Evolutionary conservation across 768 basidiomycete genomes (phyloP).

Genomic region (Trametes cingulata): DNA sequence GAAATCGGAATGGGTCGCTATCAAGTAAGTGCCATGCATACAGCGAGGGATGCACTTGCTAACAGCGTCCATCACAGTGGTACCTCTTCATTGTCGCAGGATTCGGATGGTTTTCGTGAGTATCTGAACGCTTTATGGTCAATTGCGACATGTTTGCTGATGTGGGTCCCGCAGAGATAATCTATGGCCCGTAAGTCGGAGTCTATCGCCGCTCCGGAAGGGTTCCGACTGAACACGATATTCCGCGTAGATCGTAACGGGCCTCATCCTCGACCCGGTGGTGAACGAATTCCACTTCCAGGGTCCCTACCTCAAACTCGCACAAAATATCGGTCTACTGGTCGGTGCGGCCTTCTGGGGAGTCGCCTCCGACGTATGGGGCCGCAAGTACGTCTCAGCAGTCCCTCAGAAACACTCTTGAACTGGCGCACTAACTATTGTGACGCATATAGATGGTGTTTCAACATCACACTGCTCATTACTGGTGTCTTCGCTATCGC

Average conservation of each 20-base stretch:
- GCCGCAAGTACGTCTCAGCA: conserved; percentile 47
- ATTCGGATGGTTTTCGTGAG: conserved; percentile 74
- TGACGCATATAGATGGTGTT: conserved; percentile 47
- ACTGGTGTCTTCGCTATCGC: conserved; percentile 64
- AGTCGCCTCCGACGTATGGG: conserved; percentile 69
- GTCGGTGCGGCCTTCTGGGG: conserved; percentile 73
- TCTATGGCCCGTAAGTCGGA: conserved; percentile 59
- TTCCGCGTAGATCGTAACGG: conserved; percentile 52
- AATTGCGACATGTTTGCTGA: neutral
- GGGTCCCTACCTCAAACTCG: conserved; percentile 65
- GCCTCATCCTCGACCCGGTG: conserved; percentile 66
- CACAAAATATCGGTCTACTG: conserved; percentile 72
- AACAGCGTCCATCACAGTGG: conserved; percentile 41
- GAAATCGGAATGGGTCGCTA: conserved; percentile 58
- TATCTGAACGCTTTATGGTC: conserved; percentile 11
- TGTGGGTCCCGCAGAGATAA: conserved; percentile 48
- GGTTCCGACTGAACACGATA: neutral
- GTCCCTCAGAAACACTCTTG: too few species aligned
- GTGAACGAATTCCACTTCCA: conserved; percentile 63
- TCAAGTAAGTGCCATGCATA: conserved; percentile 37
- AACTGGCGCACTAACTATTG: too few species aligned
- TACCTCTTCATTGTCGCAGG: conserved; percentile 62
- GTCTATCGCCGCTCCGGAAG: neutral
- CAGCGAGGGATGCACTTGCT: neutral
- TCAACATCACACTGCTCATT: conserved; percentile 70